Evolutionary conservation across 805 yeast genomes (phyloP), one percentile per base, ranked within the genome.

Genomic region (Lachancea dasiensis): DNA sequence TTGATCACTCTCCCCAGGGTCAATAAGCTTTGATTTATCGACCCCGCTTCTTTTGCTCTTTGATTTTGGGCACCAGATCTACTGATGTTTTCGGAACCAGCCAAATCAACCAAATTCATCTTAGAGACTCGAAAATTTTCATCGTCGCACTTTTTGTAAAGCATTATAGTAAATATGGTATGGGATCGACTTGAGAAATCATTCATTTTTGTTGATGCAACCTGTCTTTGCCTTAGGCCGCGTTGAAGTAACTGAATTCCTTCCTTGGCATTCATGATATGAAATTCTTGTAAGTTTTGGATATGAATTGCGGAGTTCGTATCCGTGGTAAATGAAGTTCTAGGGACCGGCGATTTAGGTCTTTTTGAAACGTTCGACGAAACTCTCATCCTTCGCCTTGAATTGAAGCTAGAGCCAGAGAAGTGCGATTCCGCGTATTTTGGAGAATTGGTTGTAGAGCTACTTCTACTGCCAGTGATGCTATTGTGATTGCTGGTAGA

Each of bases 21-120:
- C 25, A 90, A 64, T 36, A 90, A 66, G 58, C 94, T 81, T 59
- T 86, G 95, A 60, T 90, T 90, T 35, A 89, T 89, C 14, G 86
- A 77, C 0, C 96, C 97, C 0, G 97, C 95, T 55, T 90, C 98
- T 48, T 86, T 79, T 0, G 95, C 96, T 30, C 95, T 70, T 54
- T 77, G 81, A 48, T 83, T 79, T 17, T 76, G 69, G 0, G 97
- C 95, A 3, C 98, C 98, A 0, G 95, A 84, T 50, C 86, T 68
- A 49, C 73, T 75, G 38, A 90, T 81, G 56, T 89, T 89, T 58
- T 90, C 98, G 4, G 95, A 84, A 0, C 98, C 97, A 0, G 97
- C 98, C 46, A 90, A 68, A 64, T 90, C 97, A 5, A 90, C 97
- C 16, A 89, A 65, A 56, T 89, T 86, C 68, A 86, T 76, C 51